Evolutionary conservation across 495 filamentous ascomycete species (phyloP).

Genomic region (Penicillium ochrochloron): DNA sequence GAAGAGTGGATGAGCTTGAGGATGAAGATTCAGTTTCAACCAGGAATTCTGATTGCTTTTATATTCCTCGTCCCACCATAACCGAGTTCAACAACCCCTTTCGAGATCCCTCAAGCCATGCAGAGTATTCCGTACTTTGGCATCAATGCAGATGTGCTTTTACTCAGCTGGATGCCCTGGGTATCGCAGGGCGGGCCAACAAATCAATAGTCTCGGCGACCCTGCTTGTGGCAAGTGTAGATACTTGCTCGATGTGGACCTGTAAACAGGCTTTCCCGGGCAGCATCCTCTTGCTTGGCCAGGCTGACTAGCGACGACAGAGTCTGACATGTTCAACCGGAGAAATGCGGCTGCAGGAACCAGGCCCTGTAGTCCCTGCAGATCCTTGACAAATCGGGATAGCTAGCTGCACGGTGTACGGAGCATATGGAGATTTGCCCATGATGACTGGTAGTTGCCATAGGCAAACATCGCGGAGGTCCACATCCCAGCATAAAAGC

Average conservation of each 20-base stretch:
- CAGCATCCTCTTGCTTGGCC: conserved; percentile 3
- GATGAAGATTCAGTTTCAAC: conserved; percentile 17
- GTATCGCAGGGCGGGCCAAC: background rate
- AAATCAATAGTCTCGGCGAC: conserved; percentile 10
- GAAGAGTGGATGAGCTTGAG: conserved; percentile 17
- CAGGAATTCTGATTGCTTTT: conserved; percentile 19
- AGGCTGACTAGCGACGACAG: background rate
- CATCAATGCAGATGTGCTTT: background rate
- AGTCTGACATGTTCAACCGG: conserved; percentile 14
- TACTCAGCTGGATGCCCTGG: background rate
- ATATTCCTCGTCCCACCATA: conserved; percentile 17
- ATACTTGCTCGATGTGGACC: conserved; percentile 14
- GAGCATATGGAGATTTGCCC: background rate
- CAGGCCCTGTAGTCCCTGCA: conserved; percentile 5
- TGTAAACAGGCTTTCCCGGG: background rate
- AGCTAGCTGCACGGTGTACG: background rate
- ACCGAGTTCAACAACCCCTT: background rate
- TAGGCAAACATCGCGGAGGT: background rate
- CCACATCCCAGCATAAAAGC: background rate
- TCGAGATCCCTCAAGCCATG: background rate
- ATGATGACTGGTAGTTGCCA: background rate
- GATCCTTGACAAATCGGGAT: background rate
- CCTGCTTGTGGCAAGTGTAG: conserved; percentile 9
- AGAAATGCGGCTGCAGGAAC: conserved; percentile 10
- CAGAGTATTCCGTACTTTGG: background rate